Evolutionary conservation across 192 early-diverging fungal genomes (phyloP).

Genomic region (Podila clonocystis): DNA sequence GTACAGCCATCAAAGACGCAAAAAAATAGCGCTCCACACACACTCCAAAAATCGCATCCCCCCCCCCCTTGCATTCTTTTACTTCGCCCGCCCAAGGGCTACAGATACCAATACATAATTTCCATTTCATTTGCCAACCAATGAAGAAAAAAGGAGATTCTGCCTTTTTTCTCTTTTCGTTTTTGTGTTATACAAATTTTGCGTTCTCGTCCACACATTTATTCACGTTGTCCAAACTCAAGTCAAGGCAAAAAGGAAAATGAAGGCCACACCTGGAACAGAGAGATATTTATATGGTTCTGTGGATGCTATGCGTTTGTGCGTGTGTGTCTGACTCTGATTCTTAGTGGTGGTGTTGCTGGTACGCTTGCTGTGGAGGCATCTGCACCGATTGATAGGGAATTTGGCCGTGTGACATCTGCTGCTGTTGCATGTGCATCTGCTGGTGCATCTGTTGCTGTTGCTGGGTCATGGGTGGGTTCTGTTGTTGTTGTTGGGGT

Average conservation of each 20-base stretch:
- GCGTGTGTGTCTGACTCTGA: constrained; percentile 35
- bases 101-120: too few species aligned
- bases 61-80: too few species aligned
- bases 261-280: neutral
- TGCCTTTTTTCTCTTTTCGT: too few species aligned
- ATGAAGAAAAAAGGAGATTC: too few species aligned
- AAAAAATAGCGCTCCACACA: too few species aligned
- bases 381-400: constrained; percentile 21
- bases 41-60: too few species aligned
- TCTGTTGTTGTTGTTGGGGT: constrained; percentile 30
- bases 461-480: constrained; percentile 12
- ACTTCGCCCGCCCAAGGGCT: too few species aligned
- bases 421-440: constrained; percentile 15
- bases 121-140: too few species aligned
- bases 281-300: too few species aligned
- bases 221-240: too few species aligned
- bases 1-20: too few species aligned
- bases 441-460: constrained; percentile 19
- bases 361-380: neutral
- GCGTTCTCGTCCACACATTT: too few species aligned
- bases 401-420: constrained; percentile 21
- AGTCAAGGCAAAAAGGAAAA: neutral
- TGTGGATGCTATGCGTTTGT: constrained; percentile 21
- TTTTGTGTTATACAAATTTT: neutral
- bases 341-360: constrained; percentile 46